Evolutionary conservation across 805 yeast species (phyloP).

Genomic region (Cyberlindnera maclurae): DNA sequence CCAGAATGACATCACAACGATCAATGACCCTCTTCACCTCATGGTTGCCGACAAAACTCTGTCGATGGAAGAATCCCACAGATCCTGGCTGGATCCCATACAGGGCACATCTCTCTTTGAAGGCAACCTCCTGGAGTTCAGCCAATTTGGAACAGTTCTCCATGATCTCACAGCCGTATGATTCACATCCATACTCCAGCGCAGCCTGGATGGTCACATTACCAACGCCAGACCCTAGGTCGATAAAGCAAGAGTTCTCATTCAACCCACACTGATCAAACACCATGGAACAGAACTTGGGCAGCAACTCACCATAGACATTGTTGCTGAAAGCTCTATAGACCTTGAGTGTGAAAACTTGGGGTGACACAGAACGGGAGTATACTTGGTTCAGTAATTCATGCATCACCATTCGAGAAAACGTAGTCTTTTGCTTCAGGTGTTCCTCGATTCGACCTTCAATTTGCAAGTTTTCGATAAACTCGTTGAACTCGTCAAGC

Average conservation of each 20-base stretch:
- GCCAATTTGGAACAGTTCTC: slow-evolving; percentile 69
- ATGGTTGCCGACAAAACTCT: slow-evolving; percentile 64
- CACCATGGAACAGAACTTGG: slow-evolving; percentile 63
- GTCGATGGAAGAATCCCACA: slow-evolving; percentile 51
- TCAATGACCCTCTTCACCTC: slow-evolving; percentile 47
- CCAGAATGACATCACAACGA: slow-evolving; percentile 63
- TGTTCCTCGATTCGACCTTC: slow-evolving; percentile 25
- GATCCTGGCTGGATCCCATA: slow-evolving; percentile 59
- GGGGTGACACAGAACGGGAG: slow-evolving; percentile 72
- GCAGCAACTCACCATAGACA: slow-evolving; percentile 87
- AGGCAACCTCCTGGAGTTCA: slow-evolving; percentile 48
- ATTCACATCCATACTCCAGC: slow-evolving; percentile 71
- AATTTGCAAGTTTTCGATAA: slow-evolving; percentile 31
- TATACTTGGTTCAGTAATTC: slow-evolving; percentile 70
- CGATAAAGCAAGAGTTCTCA: slow-evolving; percentile 59
- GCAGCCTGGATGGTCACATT: slow-evolving; percentile 89
- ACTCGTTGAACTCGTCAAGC: slow-evolving; percentile 38
- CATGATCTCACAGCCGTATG: slow-evolving; percentile 92
- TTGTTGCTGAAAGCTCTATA: slow-evolving; percentile 86
- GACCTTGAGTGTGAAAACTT: slow-evolving; percentile 50
- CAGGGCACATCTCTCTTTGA: slow-evolving; percentile 47
- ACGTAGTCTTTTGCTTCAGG: slow-evolving; percentile 24
- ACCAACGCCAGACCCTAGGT: slow-evolving; percentile 92
- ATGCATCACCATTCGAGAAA: slow-evolving; percentile 44
- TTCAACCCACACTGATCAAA: slow-evolving; percentile 51